Conservation (phyloP, 768 basidiomycete genomes). For the Mycena rosella region DNA sequence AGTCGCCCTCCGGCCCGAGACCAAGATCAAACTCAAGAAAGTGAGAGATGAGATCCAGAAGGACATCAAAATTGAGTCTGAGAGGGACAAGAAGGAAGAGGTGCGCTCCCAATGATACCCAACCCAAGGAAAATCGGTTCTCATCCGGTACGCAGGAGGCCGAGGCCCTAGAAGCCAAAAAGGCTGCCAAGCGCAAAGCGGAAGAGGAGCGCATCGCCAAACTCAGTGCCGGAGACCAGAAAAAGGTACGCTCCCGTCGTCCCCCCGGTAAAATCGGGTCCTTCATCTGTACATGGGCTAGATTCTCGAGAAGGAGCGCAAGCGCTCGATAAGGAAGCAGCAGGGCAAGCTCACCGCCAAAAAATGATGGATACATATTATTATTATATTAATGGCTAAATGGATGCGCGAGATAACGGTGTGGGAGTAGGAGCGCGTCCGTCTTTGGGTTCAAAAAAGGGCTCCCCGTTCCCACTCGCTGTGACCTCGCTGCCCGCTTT, state of each 20-base stretch:
- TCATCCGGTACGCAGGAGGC: conserved; percentile 39
- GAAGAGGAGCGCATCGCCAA: conserved; percentile 81
- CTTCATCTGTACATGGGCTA: conserved; percentile 39
- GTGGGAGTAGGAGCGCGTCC: neutral
- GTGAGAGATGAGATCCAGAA: conserved; percentile 79
- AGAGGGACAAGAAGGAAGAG: conserved; percentile 79
- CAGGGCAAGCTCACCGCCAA: conserved; percentile 75
- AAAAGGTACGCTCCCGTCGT: conserved; percentile 66
- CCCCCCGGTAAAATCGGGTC: conserved; percentile 9
- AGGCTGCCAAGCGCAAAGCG: conserved; percentile 77
- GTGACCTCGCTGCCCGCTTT: conserved; percentile 6
- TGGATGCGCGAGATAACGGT: conserved; percentile 12
- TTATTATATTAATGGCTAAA: conserved; percentile 36
- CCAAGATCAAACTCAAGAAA: conserved; percentile 80
- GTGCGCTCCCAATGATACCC: conserved; percentile 46
- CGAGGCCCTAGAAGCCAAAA: conserved; percentile 75
- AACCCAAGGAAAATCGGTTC: conserved; percentile 1
- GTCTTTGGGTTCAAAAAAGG: conserved; percentile 1
- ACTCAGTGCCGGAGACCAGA: conserved; percentile 84
- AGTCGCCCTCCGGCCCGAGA: conserved; percentile 82
- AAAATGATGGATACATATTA: conserved; percentile 41
- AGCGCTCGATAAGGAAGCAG: conserved; percentile 75
- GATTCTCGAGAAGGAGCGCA: conserved; percentile 83
- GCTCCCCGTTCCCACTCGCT: neutral
- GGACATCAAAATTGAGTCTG: conserved; percentile 74